Percentiles rank a stretch among this genome's conserved stretches.
phyloP scores from a whole-genome alignment of 495 filamentous ascomycete genomes.

The Lasiosphaeria hispida region DNA sequence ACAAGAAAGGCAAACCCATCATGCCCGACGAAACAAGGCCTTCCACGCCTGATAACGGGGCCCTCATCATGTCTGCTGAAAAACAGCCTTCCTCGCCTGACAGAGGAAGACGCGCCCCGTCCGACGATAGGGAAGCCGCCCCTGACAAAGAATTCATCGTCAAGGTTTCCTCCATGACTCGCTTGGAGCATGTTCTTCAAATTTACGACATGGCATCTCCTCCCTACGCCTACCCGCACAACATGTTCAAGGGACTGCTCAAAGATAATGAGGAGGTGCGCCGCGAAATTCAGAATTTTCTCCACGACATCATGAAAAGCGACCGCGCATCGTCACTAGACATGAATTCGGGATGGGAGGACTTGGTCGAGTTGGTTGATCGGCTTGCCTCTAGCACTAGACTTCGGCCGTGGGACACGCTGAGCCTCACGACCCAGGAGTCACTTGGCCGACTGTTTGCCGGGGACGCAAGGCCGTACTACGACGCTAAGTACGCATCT shows the following conservation, averaged over 20 bases:
- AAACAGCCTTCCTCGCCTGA: background rate
- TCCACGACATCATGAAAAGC: no score
- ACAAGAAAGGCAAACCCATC: constrained; percentile 4
- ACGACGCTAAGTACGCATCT: background rate
- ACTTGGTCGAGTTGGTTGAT: background rate
- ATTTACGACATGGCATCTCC: constrained; percentile 1
- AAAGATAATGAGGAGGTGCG: no score
- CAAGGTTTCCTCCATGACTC: no score
- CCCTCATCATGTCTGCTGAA: background rate
- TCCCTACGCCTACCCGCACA: background rate
- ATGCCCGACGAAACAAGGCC: background rate
- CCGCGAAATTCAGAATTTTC: no score
- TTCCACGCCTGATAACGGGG: background rate
- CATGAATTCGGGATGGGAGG: background rate
- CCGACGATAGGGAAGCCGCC: background rate
- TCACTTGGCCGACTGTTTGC: background rate
- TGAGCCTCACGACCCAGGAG: background rate
- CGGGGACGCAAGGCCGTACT: background rate
- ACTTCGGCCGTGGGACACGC: background rate
- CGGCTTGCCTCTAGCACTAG: background rate
- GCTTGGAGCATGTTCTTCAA: background rate
- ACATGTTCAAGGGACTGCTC: background rate
- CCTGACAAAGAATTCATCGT: no score
- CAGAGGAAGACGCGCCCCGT: background rate
- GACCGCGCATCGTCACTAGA: background rate